A percentile compares a stretch with the other conserved stretches of the same genome.
Evolutionary conservation across 176 grass and related monocot genomes (phyloP).

Genomic region (Phoenix dactylifera): DNA sequence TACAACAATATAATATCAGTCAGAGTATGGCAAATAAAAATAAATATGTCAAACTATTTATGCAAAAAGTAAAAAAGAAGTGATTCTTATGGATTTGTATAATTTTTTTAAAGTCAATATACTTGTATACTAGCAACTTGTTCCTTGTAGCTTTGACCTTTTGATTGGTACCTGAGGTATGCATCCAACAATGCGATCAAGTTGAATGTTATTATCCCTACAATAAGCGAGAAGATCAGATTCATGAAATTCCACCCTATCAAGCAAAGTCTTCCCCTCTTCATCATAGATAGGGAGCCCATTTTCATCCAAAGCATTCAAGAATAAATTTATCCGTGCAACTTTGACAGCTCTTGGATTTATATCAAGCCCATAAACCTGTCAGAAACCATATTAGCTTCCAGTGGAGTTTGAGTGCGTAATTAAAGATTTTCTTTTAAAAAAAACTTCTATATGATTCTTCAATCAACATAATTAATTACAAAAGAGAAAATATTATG

Average conservation of each 20-base stretch:
- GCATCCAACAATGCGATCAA: conserved; percentile 94
- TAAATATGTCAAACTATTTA: neutral
- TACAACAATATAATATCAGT: conserved; percentile 23
- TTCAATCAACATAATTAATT: no score
- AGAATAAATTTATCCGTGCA: conserved; percentile 94
- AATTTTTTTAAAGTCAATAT: no score
- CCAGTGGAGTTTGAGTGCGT: conserved; percentile 5
- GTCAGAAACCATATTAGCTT: conserved; percentile 17
- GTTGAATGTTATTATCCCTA: conserved; percentile 80
- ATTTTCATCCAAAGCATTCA: conserved; percentile 87
- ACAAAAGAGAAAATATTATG: no score
- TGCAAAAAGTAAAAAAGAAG: conserved; percentile 2
- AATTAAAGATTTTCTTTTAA: no score
- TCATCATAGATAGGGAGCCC: conserved; percentile 63
- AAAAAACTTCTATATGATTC: no score
- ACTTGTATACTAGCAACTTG: no score
- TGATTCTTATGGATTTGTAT: no score
- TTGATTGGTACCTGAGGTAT: conserved; percentile 76
- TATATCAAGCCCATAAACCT: conserved; percentile 97
- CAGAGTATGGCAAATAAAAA: neutral
- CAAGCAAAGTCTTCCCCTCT: conserved; percentile 85
- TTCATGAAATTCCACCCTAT: conserved; percentile 96
- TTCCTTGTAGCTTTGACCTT: no score
- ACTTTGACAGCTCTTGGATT: conserved; percentile 97
- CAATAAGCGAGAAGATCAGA: conserved; percentile 97